Evolutionary conservation across 2,329 filamentous ascomycete genomes (phyloP).

Genomic region (Elsinoe necatrix): DNA sequence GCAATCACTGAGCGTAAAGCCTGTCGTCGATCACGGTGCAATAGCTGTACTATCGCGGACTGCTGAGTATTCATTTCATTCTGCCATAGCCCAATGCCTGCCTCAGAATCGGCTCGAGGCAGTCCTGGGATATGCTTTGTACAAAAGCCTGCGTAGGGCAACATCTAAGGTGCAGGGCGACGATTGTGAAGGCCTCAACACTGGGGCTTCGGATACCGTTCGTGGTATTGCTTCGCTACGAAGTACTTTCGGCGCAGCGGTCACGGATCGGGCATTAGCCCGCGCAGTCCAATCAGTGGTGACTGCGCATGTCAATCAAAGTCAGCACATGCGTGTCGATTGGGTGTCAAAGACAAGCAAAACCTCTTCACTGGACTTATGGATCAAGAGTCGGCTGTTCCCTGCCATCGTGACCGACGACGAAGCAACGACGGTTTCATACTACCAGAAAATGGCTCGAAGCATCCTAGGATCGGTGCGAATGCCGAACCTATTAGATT

Average conservation of each 20-base stretch:
- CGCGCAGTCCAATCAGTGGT: neutral
- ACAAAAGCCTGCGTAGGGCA: neutral
- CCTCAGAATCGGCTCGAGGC: neutral
- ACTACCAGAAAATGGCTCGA: conserved; percentile 38
- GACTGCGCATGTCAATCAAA: neutral
- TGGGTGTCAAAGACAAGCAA: conserved; percentile 21
- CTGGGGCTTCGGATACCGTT: neutral
- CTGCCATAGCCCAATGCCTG: neutral
- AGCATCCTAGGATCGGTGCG: conserved; percentile 60
- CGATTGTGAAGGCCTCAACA: neutral
- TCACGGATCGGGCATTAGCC: neutral
- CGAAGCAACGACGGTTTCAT: neutral
- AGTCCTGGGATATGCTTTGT: neutral
- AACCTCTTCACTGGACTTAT: conserved; percentile 30
- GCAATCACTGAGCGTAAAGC: neutral
- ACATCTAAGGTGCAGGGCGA: neutral
- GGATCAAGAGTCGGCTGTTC: conserved; percentile 20
- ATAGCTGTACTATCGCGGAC: neutral
- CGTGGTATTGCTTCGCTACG: neutral
- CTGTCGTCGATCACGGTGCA: neutral
- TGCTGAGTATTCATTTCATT: neutral
- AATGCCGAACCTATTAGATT: conserved; percentile 67
- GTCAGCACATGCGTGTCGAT: conserved; percentile 13
- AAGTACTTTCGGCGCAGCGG: neutral
- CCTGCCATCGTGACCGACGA: neutral